A percentile compares a stretch with the other conserved stretches of the same genome.
Evolutionary conservation across 2,329 filamentous ascomycete genomes (phyloP).

Genomic region (Alternaria sp.): DNA sequence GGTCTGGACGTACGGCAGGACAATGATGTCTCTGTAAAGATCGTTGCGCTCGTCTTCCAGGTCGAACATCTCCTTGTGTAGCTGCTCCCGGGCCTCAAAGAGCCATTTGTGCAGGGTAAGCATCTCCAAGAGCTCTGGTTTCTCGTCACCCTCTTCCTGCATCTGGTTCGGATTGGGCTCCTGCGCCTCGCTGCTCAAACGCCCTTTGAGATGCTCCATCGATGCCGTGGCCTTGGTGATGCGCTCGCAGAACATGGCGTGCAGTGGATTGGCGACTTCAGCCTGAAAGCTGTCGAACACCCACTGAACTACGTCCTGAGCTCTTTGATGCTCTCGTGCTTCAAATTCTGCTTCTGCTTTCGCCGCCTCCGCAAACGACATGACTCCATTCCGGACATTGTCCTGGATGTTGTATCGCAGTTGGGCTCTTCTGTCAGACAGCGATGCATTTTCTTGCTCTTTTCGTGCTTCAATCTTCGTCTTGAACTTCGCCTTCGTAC

Average conservation of each 20-base stretch:
- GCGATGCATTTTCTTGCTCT: conserved; percentile 59
- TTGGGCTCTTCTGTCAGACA: conserved; percentile 66
- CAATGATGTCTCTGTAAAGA: conserved; percentile 82
- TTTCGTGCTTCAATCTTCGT: conserved; percentile 61
- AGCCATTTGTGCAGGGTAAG: conserved; percentile 96
- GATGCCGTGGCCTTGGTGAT: conserved; percentile 75
- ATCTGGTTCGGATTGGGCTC: conserved; percentile 77
- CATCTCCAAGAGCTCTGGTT: conserved; percentile 92
- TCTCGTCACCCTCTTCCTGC: conserved; percentile 93
- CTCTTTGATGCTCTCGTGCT: conserved; percentile 70
- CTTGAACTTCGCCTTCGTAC: conserved; percentile 65
- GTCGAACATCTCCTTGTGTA: conserved; percentile 86
- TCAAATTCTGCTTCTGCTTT: conserved; percentile 79
- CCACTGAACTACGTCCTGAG: conserved; percentile 75
- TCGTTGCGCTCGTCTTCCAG: conserved; percentile 84
- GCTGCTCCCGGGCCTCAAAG: conserved; percentile 87
- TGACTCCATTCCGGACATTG: conserved; percentile 77
- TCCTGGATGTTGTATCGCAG: conserved; percentile 78
- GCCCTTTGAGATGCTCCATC: conserved; percentile 76
- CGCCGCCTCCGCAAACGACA: conserved; percentile 83
- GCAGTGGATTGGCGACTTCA: conserved; percentile 81
- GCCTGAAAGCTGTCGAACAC: conserved; percentile 87
- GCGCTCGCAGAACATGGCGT: conserved; percentile 77
- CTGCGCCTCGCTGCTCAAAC: conserved; percentile 75
- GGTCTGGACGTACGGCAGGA: conserved; percentile 76